phyloP scores from a whole-genome alignment of 164 flowering plant genomes.

The Euptelea pleiosperma region DNA sequence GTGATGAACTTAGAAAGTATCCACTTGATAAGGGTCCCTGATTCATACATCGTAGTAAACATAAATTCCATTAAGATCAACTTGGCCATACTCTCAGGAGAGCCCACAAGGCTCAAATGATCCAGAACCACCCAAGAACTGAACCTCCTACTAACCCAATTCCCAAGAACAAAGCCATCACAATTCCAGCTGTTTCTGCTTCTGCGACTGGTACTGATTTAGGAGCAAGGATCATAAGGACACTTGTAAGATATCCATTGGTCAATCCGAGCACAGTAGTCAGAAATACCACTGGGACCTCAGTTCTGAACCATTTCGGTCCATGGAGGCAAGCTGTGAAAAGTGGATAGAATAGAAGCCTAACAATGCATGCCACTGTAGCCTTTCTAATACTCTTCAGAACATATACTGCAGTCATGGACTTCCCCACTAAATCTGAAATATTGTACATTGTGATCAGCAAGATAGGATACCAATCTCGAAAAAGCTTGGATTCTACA shows the following conservation, averaged over 20 bases:
- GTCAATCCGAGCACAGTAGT: conserved; percentile 52
- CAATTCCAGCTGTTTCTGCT: conserved; percentile 42
- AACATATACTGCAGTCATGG: conserved; percentile 28
- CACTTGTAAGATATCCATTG: conserved; percentile 60
- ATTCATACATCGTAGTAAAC: no score
- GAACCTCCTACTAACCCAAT: conserved; percentile 58
- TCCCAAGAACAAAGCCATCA: conserved; percentile 53
- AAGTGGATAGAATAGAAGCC: conserved; percentile 37
- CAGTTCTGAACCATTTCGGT: conserved; percentile 46
- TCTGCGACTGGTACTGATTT: conserved; percentile 41
- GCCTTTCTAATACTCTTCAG: conserved; percentile 22
- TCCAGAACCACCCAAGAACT: conserved; percentile 61
- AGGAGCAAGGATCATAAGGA: conserved; percentile 64
- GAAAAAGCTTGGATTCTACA: conserved; percentile 35
- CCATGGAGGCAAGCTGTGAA: conserved; percentile 39
- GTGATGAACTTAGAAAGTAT: no score
- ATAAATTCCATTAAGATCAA: no score
- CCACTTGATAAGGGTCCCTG: no score
- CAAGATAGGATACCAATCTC: conserved; percentile 55
- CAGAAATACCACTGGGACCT: conserved; percentile 37
- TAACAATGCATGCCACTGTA: conserved; percentile 27
- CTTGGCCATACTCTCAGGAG: no score
- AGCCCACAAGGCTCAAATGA: no score
- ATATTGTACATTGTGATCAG: conserved; percentile 47
- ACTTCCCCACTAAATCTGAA: conserved; percentile 40